Conservation (phyloP, 306 rosid genomes). For the Sphenostylis stenocarpa region DNA sequence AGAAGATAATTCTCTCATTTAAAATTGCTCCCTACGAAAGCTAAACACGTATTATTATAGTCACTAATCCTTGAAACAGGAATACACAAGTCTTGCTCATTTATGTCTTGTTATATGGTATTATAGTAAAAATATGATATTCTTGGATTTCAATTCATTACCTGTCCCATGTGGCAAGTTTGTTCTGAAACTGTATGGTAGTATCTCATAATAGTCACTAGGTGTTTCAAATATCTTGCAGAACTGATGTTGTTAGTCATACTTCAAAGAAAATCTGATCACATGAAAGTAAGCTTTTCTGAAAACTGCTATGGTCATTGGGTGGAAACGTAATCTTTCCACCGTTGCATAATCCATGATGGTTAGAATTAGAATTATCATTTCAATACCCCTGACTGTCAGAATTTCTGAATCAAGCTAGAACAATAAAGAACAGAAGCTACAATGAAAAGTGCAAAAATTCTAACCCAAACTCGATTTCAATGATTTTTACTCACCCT, state of each 20-base stretch:
- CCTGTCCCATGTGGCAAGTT: neutral
- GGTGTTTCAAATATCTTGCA: constrained; percentile 1
- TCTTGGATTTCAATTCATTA: constrained; percentile 9
- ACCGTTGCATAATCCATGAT: neutral
- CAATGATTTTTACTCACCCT: neutral
- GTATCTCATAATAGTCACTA: neutral
- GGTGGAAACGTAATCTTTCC: neutral
- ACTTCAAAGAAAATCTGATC: neutral
- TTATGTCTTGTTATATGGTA: constrained; percentile 8
- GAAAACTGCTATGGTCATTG: neutral
- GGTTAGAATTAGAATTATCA: neutral
- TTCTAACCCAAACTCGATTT: neutral
- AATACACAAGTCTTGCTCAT: neutral
- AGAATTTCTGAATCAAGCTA: constrained; percentile 5
- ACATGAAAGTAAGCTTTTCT: neutral
- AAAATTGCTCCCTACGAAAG: neutral
- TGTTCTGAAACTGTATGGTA: neutral
- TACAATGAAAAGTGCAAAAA: neutral
- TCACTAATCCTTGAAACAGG: neutral
- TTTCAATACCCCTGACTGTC: neutral
- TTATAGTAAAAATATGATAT: neutral
- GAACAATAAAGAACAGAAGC: neutral
- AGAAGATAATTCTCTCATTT: neutral
- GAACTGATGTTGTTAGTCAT: neutral
- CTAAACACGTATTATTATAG: neutral